Percentiles rank a stretch among this genome's conserved stretches.
phyloP scores from a whole-genome alignment of 306 rosid species.

The Elaeagnus macrophylla region DNA sequence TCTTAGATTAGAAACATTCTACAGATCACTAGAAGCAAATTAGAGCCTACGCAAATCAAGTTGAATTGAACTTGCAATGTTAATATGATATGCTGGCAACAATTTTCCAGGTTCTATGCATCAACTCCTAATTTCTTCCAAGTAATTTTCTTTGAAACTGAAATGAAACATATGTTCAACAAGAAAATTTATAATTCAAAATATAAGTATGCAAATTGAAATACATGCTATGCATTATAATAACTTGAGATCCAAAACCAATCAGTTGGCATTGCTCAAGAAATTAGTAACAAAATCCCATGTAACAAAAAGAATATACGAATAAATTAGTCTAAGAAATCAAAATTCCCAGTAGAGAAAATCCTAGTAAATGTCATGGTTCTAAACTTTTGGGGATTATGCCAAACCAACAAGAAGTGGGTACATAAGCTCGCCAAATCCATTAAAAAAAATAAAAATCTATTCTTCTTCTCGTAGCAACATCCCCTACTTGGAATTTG shows the following conservation, averaged over 20 bases:
- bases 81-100: no score
- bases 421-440: conserved; percentile 30
- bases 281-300: conserved; percentile 7
- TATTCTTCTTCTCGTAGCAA: conserved; percentile 7
- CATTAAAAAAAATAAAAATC: background rate
- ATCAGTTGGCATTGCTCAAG: conserved; percentile 3
- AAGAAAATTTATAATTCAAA: no score
- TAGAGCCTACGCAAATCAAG: no score
- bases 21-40: no score
- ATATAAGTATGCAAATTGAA: no score
- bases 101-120: no score
- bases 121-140: no score
- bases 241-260: conserved; percentile 1
- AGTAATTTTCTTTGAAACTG: no score
- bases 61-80: no score
- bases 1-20: no score
- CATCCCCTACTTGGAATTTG: conserved; percentile 20
- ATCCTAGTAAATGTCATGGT: conserved; percentile 32
- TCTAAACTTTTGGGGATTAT: conserved; percentile 15
- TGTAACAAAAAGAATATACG: conserved; percentile 20
- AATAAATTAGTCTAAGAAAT: conserved; percentile 26
- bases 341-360: conserved; percentile 36
- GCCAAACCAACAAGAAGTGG: conserved; percentile 23
- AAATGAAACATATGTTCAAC: no score
- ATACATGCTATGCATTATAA: background rate